Conservation (phyloP, 2,329 filamentous ascomycete genomes). For the Colletotrichum sojae region DNA sequence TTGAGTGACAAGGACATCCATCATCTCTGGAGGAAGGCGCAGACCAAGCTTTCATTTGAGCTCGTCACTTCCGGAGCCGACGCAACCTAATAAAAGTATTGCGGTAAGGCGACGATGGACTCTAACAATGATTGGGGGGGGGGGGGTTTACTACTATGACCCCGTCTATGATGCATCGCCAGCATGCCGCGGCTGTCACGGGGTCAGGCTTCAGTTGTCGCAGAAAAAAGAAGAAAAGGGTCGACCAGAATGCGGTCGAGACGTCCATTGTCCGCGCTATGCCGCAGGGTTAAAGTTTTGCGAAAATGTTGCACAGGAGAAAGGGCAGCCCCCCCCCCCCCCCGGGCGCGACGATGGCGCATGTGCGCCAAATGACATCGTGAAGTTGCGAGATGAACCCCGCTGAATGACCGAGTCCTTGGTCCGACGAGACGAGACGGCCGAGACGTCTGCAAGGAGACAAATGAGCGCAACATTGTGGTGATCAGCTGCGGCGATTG, state of each 20-base stretch:
- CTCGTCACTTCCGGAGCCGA: conserved; percentile 20
- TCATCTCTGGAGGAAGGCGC: conserved; percentile 7
- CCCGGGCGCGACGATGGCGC: background rate
- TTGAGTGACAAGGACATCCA: conserved; percentile 16
- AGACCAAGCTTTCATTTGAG: conserved; percentile 15
- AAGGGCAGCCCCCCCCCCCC: background rate
- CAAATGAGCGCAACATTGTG: conserved; percentile 10
- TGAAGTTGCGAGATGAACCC: conserved; percentile 34
- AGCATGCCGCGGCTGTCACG: conserved; percentile 20
- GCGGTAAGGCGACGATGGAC: conserved; percentile 1
- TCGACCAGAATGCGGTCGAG: too few relatives aligned
- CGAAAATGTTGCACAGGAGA: background rate
- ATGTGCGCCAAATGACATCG: conserved; percentile 16
- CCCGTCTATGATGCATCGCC: conserved; percentile 17
- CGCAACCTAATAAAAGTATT: conserved; percentile 6
- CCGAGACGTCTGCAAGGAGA: conserved; percentile 32
- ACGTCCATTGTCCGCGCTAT: too few relatives aligned
- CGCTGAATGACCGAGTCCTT: conserved; percentile 27
- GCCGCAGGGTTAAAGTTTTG: background rate
- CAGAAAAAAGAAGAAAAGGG: too few relatives aligned
- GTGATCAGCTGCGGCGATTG: conserved; percentile 22
- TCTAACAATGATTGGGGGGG: background rate
- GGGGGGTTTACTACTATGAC: conserved; percentile 13
- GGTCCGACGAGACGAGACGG: conserved; percentile 23
- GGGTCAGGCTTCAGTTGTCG: conserved; percentile 14